Base-by-base conservation (phyloP, 768 basidiomycete genomes). In the Suillus cothurnatus region DNA sequence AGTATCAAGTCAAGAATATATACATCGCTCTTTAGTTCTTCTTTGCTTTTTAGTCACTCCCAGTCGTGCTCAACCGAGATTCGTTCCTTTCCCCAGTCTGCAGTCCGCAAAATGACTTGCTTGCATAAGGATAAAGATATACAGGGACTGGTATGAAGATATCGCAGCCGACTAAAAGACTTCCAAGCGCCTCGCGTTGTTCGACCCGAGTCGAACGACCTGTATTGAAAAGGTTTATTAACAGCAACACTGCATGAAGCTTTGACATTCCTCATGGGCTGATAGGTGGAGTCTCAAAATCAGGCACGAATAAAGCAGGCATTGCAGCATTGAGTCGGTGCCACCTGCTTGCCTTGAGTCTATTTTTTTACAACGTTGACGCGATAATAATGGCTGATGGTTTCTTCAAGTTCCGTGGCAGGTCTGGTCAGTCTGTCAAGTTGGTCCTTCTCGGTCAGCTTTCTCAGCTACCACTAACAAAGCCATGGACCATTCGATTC, bases 381-480 rank as follows among this genome's bases (percentile, higher is more conserved):
- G 21, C n/a, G 21, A 47, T 47, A 11, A 4, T n/a, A n/a, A 11
- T 11, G 45, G 9, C n/a, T n/a, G 21, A n/a, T n/a, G 21, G 41
- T 4, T 45, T 21, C 21, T 2, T 47, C 45, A 47, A 11, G 45
- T 4, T 47, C n/a, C 47, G 81, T 82, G 63, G 93, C 80, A 96
- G 92, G 79, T 95, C 95, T 69, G 90, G 97, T 8, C 96, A 98
- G 80, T 43, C 41, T 41, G 97, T 99, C 68, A 99, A 99, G 79
- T 90, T 98, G 56, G 97, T 98, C 67, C 85, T 98, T n/a, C 85
- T 99, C 68, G 96, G 96, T 95, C 71, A 74, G 88, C 73, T 41
- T 67, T 47, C n/a, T n/a, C n/a, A 23, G 45, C 45, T 4, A 34
- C 1, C 34, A 9, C 34, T 34, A 9, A 34, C 11, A 41, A 41